These are phyloP conservation scores for Eruca vesicaria DNA, from an alignment of 441 rosid species.

Conservation along the genomic window DNA sequence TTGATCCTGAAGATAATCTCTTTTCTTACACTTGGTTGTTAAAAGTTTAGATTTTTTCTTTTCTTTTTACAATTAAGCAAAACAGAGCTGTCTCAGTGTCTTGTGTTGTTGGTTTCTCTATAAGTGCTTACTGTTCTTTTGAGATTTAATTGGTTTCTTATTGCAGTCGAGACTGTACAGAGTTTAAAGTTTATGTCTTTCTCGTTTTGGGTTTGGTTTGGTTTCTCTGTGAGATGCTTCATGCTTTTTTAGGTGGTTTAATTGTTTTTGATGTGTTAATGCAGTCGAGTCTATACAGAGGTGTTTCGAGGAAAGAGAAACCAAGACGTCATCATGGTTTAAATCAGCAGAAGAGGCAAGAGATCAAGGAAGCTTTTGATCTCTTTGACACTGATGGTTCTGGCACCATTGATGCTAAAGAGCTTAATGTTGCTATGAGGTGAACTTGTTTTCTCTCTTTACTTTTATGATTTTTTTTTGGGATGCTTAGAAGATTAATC, in stretches of 20 bases:
- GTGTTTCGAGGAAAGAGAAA: constrained; percentile 59
- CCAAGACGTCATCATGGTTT: constrained; percentile 71
- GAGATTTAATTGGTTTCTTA: background rate
- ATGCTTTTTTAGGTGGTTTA: background rate
- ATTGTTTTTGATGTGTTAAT: background rate
- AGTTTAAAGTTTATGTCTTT: constrained; percentile 21
- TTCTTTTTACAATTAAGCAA: background rate
- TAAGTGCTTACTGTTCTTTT: background rate
- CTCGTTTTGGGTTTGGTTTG: background rate
- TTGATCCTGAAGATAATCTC: background rate
- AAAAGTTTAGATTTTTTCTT: background rate
- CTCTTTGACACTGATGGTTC: constrained; percentile 97
- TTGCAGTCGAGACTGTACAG: constrained; percentile 52
- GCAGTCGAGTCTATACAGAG: constrained; percentile 61
- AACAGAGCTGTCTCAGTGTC: background rate
- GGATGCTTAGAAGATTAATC: background rate
- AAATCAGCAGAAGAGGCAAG: constrained; percentile 65
- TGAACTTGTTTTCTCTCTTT: constrained; percentile 6
- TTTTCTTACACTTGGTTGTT: background rate
- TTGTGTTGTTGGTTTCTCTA: background rate
- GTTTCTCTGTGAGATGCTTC: background rate
- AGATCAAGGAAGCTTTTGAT: constrained; percentile 94
- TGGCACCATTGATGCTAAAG: constrained; percentile 96
- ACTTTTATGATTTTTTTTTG: no score
- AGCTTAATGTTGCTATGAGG: constrained; percentile 99